Percentiles rank a stretch among this genome's conserved stretches.
phyloP scores from a whole-genome alignment of 768 basidiomycete genomes.

The Xanthoconium stramineum region DNA sequence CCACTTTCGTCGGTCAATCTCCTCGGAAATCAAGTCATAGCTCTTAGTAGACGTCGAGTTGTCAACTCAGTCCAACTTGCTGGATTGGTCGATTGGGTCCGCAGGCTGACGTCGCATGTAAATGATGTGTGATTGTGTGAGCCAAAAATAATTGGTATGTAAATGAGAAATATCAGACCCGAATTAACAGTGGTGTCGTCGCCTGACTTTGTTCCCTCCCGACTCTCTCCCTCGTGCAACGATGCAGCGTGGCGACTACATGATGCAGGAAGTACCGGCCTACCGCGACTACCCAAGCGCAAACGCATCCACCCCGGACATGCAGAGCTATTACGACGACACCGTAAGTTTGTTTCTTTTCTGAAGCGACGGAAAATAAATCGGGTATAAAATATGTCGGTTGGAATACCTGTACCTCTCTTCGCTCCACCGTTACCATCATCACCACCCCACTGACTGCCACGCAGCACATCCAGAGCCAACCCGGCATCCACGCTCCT shows the following conservation, averaged over 20 bases:
- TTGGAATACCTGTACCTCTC: neutral
- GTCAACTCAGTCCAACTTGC: no score
- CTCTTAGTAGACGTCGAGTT: no score
- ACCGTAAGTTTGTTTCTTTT: conserved; percentile 10
- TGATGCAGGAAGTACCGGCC: conserved; percentile 25
- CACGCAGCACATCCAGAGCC: conserved; percentile 32
- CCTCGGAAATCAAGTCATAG: no score
- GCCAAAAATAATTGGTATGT: no score
- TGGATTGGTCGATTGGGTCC: neutral
- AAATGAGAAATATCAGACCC: neutral
- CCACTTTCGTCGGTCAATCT: no score
- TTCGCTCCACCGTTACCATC: neutral
- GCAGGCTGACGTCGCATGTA: neutral
- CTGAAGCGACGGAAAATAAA: neutral
- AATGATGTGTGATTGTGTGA: no score
- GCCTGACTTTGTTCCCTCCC: neutral
- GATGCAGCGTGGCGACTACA: conserved; percentile 25
- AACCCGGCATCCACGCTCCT: conserved; percentile 36
- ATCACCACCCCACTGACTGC: neutral
- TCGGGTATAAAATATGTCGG: conserved; percentile 1
- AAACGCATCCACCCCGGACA: conserved; percentile 17
- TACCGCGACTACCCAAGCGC: conserved; percentile 20
- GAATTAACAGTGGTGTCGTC: neutral
- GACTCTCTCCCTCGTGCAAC: neutral
- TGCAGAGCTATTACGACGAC: conserved; percentile 32